Conservation (phyloP, 2,329 filamentous ascomycete species). For the Leptographium galeiforme region DNA sequence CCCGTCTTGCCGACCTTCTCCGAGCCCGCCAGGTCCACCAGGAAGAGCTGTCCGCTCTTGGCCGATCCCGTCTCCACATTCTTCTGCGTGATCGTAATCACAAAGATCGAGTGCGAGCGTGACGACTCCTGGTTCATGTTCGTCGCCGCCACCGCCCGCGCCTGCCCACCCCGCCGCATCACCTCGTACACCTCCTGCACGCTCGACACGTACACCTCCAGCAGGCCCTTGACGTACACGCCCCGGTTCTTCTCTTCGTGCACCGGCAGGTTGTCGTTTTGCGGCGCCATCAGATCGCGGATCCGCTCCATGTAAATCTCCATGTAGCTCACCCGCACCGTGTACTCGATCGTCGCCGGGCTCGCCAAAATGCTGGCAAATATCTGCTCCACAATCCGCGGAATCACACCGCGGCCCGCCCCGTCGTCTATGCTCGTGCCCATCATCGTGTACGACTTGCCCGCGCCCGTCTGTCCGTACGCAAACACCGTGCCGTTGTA, state of each 20-base stretch:
- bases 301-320: constrained; percentile 99
- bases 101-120: constrained; percentile 94
- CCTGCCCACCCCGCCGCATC: constrained; percentile 81
- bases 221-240: constrained; percentile 88
- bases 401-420: constrained; percentile 82
- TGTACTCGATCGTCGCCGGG: constrained; percentile 91
- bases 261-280: constrained; percentile 93
- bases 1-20: constrained; percentile 99
- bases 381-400: constrained; percentile 93
- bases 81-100: constrained; percentile 94
- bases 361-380: constrained; percentile 90
- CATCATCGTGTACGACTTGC: constrained; percentile 99
- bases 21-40: constrained; percentile 95
- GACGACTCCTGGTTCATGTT: constrained; percentile 99
- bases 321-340: constrained; percentile 98
- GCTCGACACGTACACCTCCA: constrained; percentile 91
- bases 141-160: constrained; percentile 84
- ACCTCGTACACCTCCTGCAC: constrained; percentile 95
- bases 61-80: constrained; percentile 92
- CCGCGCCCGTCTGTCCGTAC: constrained; percentile 94
- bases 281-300: constrained; percentile 78
- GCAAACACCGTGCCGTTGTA: constrained; percentile 99
- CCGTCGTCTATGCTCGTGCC: constrained; percentile 87
- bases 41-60: constrained; percentile 90
- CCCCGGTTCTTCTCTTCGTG: constrained; percentile 95